Evolutionary conservation across 2,329 filamentous ascomycete genomes (phyloP), one percentile per base, ranked within the genome.

Genomic region (Hypoxylon sp.): DNA sequence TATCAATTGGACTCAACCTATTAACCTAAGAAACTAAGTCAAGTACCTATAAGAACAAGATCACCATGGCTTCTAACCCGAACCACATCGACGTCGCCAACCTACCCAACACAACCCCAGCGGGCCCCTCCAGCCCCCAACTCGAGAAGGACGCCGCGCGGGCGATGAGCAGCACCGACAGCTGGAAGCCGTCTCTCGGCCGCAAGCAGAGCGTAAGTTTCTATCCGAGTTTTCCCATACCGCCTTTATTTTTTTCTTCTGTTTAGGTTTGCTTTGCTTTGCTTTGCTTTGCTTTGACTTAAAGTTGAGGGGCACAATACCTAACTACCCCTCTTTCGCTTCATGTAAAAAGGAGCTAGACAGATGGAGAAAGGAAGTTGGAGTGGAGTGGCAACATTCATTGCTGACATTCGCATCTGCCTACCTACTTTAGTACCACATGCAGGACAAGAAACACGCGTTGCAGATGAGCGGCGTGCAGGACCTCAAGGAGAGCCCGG

Each of bases 401-500:
- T 51, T 41, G 30, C 56, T 64, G 39, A 67, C 56, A n/a, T 24
- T n/a, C 22, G 15, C 10, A 7, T 46, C 2, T n/a, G 1, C 4
- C 20, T 4, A 24, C n/a, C n/a, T n/a, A 48, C 41, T 4, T 17
- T 37, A 67, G 65, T 87, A 81, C 78, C 81, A 77, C 70, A 77
- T 78, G 34, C 82, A 88, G 74, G 85, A 86, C 71, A 79, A 80
- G 73, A 85, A 85, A 74, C 84, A 80, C 65, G 76, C 76, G 56
- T 70, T 84, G 74, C 83, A 85, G 69, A 82, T 85, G 82, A 75
- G 73, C 48, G 75, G 72, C 28, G 62, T 65, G 28, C 74, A 71
- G 2, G 71, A 70, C 32, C 75, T 77, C 59, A 70, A 75, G 70
- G 73, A 74, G 1, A 76, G 76, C 1, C 76, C 77, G 6, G 81